These are phyloP conservation scores for Penicillium sp. DNA, from an alignment of 2,329 filamentous ascomycete species.

Conservation along the genomic window DNA sequence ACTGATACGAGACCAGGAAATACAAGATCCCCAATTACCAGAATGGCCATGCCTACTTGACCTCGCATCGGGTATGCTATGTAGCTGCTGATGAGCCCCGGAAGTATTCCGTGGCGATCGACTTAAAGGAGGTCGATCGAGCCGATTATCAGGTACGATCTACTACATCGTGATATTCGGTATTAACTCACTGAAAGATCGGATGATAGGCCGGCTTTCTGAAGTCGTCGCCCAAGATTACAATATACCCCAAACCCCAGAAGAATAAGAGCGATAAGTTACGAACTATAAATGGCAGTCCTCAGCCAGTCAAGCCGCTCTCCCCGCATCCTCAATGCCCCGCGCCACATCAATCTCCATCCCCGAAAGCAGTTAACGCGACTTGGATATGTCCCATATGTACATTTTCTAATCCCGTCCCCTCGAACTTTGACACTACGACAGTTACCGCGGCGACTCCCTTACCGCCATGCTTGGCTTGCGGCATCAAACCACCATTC, in stretches of 20 bases:
- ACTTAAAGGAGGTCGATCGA: slow-evolving; percentile 84
- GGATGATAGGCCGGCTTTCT: slow-evolving; percentile 72
- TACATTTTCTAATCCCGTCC: slow-evolving; percentile 87
- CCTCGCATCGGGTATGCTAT: slow-evolving; percentile 91
- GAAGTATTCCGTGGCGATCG: slow-evolving; percentile 75
- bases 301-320: slow-evolving; percentile 31
- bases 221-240: slow-evolving; percentile 92
- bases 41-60: slow-evolving; percentile 93
- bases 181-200: background rate
- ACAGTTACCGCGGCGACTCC: slow-evolving; percentile 73
- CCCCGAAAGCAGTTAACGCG: slow-evolving; percentile 48
- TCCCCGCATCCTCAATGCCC: slow-evolving; percentile 30
- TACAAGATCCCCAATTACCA: slow-evolving; percentile 92
- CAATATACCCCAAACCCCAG: slow-evolving; percentile 72
- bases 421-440: slow-evolving; percentile 85
- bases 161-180: background rate
- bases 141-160: slow-evolving; percentile 74
- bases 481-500: slow-evolving; percentile 85
- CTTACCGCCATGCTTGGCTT: slow-evolving; percentile 81
- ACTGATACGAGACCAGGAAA: slow-evolving; percentile 56
- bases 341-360: slow-evolving; percentile 30
- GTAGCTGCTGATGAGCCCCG: slow-evolving; percentile 83
- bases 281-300: slow-evolving; percentile 48
- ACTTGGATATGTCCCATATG: slow-evolving; percentile 97
- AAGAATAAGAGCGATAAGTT: slow-evolving; percentile 56